phyloP scores from a whole-genome alignment of 2,329 filamentous ascomycete species.

The Aspergillus pseudoviridinutans region DNA sequence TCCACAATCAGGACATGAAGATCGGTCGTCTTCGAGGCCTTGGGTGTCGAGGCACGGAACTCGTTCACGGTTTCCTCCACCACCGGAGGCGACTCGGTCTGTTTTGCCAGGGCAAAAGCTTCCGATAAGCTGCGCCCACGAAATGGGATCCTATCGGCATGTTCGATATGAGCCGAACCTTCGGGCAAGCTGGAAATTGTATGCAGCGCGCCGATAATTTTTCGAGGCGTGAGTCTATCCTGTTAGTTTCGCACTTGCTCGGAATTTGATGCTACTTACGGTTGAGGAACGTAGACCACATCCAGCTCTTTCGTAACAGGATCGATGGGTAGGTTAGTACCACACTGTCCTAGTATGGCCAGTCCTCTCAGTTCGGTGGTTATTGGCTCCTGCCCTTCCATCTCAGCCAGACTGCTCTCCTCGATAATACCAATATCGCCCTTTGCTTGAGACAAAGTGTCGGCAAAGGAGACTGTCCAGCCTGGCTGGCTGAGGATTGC shows the following conservation, averaged over 20 bases:
- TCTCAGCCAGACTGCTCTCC: constrained; percentile 18
- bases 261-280: constrained; percentile 14
- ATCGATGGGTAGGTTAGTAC: not conserved
- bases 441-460: constrained; percentile 16
- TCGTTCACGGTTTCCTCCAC: constrained; percentile 12
- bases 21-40: not conserved
- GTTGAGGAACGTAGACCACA: constrained; percentile 23
- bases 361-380: constrained; percentile 15
- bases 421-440: constrained; percentile 29
- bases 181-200: constrained; percentile 2
- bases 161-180: not conserved
- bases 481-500: constrained; percentile 19
- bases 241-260: constrained; percentile 7
- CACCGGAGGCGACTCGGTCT: constrained; percentile 13
- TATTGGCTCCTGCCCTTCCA: constrained; percentile 4
- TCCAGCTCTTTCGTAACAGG: constrained; percentile 13
- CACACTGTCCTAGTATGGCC: constrained; percentile 19
- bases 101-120: constrained; percentile 13
- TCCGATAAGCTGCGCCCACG: constrained; percentile 13
- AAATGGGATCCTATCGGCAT: not conserved
- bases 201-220: constrained; percentile 20
- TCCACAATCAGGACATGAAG: constrained; percentile 38
- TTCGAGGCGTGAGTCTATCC: constrained; percentile 24
- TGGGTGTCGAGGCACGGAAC: constrained; percentile 1
- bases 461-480: constrained; percentile 23